Evolutionary conservation across 1,139 yeast species (phyloP).

Genomic region (Casaregolazyma lundiana): DNA sequence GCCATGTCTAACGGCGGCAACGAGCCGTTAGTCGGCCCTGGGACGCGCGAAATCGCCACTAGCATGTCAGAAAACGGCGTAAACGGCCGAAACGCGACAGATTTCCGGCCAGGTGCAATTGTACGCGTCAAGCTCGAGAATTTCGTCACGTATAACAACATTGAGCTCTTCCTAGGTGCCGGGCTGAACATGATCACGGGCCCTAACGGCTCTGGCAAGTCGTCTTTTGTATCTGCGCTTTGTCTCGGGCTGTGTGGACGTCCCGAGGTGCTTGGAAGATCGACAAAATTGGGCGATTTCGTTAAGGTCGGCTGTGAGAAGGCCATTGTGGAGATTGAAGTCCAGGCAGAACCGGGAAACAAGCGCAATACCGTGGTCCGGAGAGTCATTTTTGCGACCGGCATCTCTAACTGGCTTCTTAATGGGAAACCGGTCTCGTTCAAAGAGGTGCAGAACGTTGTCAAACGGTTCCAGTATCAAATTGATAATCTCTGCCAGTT

Average conservation of each 20-base stretch:
- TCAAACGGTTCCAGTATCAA: conserved; percentile 64
- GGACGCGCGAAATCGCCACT: background rate
- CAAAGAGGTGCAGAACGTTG: conserved; percentile 42
- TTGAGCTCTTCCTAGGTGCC: conserved; percentile 79
- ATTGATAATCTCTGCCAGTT: conserved; percentile 91
- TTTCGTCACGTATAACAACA: conserved; percentile 77
- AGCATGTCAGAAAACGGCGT: background rate
- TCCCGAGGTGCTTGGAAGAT: conserved; percentile 75
- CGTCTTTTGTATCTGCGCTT: conserved; percentile 89
- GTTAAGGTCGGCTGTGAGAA: conserved; percentile 65
- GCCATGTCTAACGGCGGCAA: background rate
- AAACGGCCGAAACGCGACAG: conserved; percentile 3
- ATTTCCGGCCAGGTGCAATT: conserved; percentile 55
- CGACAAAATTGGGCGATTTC: conserved; percentile 60
- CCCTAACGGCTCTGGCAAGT: conserved; percentile 96
- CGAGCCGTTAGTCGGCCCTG: background rate
- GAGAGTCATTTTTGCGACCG: conserved; percentile 36
- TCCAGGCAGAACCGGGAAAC: conserved; percentile 31
- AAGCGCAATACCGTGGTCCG: conserved; percentile 36
- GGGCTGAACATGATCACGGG: conserved; percentile 89
- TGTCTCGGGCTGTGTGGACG: conserved; percentile 87
- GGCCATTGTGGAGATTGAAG: conserved; percentile 60
- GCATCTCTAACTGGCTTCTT: conserved; percentile 46
- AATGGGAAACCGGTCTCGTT: conserved; percentile 46
- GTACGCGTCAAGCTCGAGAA: conserved; percentile 61